Evolutionary conservation across 2,329 filamentous ascomycete species (phyloP), one percentile per base, ranked within the genome.

Genomic region (Xylariomycetidae sp.): DNA sequence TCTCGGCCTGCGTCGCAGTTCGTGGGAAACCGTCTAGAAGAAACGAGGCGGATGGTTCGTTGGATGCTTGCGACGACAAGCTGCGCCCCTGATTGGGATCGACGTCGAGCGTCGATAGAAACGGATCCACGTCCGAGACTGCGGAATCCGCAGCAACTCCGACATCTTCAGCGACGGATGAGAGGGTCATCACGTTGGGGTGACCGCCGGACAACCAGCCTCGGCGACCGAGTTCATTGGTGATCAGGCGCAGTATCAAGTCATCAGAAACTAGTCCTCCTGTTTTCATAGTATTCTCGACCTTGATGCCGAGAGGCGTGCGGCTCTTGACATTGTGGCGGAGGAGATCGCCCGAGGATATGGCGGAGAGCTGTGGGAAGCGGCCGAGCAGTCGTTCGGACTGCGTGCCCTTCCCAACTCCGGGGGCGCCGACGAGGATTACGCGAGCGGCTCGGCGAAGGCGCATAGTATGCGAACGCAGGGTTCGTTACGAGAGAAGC

Each of bases 1-100:
- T 81, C 26, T 66, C 60, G 17, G 89, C 92, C 63, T 98, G 92
- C 3, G 68, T 57, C 1, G 85, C 84, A 6, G 87, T 98, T 45
- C 92, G 84, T 3, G 92, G 92, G 62, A 97, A 98, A 12, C 92
- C 92, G 58, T 98, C 92, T 33, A 98, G 82, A 44, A 98, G 85
- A 60, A 96, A 97, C 1, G 88, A 95, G 7, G 88, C 88, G 1
- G 78, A 68, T 0, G 88, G 85, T 42, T 83, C 74, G 26, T 92
- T 74, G 30, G 81, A 79, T 28, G 71, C 67, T 34, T 62, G 61
- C 7, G 34, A 30, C 9, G 56, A 57, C 16, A 57, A 18, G 63
- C 63, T 39, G 53, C 62, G 39, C 50, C 48, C 48, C 46, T 58
- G 43, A 47, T 57, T 53, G 32, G 65, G 62, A 31, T 62, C 53